Evolutionary conservation across 225 moss, liverwort and hornwort species (phyloP).

Genomic region (Takakia lepidozioides): DNA sequence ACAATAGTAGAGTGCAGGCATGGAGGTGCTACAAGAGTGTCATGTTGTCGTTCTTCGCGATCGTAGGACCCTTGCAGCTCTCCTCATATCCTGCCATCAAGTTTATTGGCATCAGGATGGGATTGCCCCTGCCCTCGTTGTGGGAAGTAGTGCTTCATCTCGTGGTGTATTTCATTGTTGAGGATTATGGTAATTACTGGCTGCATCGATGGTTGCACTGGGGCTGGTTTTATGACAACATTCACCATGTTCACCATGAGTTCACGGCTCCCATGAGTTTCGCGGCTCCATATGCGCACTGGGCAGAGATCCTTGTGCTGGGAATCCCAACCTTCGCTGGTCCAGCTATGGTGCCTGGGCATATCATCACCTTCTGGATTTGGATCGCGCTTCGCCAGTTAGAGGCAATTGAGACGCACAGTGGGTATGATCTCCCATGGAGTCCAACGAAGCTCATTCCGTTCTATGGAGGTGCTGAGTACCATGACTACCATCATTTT

Average conservation of each 20-base stretch:
- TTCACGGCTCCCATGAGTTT: conserved; percentile 37
- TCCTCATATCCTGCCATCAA: conserved; percentile 55
- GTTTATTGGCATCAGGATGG: conserved; percentile 29
- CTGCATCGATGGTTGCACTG: conserved; percentile 47
- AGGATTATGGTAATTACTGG: conserved; percentile 53
- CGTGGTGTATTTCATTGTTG: conserved; percentile 20
- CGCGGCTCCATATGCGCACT: conserved; percentile 56
- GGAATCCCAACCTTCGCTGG: conserved; percentile 47
- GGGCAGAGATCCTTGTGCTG: conserved; percentile 42
- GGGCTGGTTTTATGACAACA: conserved; percentile 53
- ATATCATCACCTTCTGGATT: conserved; percentile 35
- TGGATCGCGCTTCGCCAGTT: conserved; percentile 57
- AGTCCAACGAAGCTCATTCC: conserved; percentile 37
- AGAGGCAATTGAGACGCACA: conserved; percentile 52
- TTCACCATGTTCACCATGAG: conserved; percentile 43
- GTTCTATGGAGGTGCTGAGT: conserved; percentile 53
- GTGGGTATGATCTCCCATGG: conserved; percentile 54
- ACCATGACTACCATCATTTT: conserved; percentile 57
- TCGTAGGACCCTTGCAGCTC: conserved; percentile 76
- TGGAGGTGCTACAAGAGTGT: conserved; percentile 63
- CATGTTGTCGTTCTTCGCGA: conserved; percentile 54
- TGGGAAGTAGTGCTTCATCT: conserved; percentile 23
- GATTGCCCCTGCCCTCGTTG: conserved; percentile 33
- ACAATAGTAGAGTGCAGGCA: conserved; percentile 46
- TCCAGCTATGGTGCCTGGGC: conserved; percentile 41